Percentiles rank a stretch among this genome's conserved stretches.
phyloP scores from a whole-genome alignment of 805 yeast genomes.

The Lachancea meyersii region DNA sequence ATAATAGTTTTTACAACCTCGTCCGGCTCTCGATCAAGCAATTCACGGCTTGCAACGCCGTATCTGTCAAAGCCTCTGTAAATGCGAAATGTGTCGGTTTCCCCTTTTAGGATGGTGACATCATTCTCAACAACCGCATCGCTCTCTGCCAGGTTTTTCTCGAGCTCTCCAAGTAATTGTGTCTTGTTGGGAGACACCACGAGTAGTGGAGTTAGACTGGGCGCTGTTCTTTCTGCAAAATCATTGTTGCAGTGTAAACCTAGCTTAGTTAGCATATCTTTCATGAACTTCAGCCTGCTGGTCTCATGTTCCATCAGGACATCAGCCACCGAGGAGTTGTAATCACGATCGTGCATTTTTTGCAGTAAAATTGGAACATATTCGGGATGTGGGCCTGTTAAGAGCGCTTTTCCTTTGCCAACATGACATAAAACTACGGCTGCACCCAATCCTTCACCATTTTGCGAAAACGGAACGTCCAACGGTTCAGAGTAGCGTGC shows the following conservation, averaged over 20 bases:
- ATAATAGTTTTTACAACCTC: conserved; percentile 49
- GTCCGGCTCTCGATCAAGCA: conserved; percentile 45
- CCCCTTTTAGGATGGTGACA: conserved; percentile 37
- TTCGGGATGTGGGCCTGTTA: conserved; percentile 90
- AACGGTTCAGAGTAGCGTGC: conserved; percentile 58
- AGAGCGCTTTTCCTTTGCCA: conserved; percentile 65
- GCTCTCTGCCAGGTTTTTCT: conserved; percentile 11
- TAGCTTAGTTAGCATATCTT: conserved; percentile 47
- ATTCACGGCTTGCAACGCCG: conserved; percentile 9
- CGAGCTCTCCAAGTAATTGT: conserved; percentile 13
- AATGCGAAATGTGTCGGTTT: conserved; percentile 20
- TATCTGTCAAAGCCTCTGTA: conserved; percentile 19
- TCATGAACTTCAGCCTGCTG: conserved; percentile 50
- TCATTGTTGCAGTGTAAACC: conserved; percentile 63
- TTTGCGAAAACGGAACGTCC: conserved; percentile 41
- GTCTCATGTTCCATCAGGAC: conserved; percentile 40
- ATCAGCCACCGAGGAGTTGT: conserved; percentile 34
- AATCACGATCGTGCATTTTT: conserved; percentile 29
- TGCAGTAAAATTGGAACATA: conserved; percentile 52
- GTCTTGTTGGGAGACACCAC: conserved; percentile 32
- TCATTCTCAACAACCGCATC: conserved; percentile 32
- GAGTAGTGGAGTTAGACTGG: conserved; percentile 63
- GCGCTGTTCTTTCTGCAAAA: conserved; percentile 42
- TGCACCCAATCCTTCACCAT: conserved; percentile 38
- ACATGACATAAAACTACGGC: conserved; percentile 65